Percentiles rank a stretch among this genome's conserved stretches.
Conservation (phyloP, 352 stramenopile species). For the Pythium periplocum region DNA sequence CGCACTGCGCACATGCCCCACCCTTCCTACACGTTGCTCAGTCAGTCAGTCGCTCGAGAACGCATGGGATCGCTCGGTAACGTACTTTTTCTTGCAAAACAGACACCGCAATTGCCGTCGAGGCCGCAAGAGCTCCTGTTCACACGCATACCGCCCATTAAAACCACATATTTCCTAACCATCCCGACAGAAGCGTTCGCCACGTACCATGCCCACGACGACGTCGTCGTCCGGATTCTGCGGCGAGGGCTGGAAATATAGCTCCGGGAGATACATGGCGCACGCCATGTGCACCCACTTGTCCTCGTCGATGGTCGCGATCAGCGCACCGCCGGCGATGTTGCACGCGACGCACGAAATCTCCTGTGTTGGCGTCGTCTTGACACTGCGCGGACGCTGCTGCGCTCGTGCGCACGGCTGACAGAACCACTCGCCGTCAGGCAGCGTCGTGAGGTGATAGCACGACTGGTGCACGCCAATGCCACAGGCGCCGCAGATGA, state of each 20-base stretch:
- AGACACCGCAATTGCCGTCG: slow-evolving; percentile 61
- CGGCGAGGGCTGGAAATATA: slow-evolving; percentile 33
- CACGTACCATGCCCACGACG: slow-evolving; percentile 42
- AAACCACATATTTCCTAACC: background rate
- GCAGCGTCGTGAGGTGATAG: slow-evolving; percentile 61
- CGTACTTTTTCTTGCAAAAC: slow-evolving; percentile 64
- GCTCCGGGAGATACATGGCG: slow-evolving; percentile 75
- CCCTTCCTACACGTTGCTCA: slow-evolving; percentile 36
- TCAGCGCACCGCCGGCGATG: slow-evolving; percentile 48
- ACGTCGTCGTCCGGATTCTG: slow-evolving; percentile 41
- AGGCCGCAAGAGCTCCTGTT: slow-evolving; percentile 40
- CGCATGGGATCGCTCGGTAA: background rate
- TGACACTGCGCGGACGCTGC: slow-evolving; percentile 28
- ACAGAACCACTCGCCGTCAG: slow-evolving; percentile 76
- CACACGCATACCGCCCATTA: background rate
- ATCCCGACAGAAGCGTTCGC: background rate
- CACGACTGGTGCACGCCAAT: slow-evolving; percentile 76
- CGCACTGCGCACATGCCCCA: slow-evolving; percentile 67
- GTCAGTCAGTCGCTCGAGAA: background rate
- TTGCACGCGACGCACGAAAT: slow-evolving; percentile 48
- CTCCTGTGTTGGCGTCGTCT: slow-evolving; percentile 47
- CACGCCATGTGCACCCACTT: slow-evolving; percentile 75
- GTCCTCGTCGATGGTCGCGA: slow-evolving; percentile 29
- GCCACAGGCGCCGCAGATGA: slow-evolving; percentile 74
- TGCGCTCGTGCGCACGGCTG: slow-evolving; percentile 54